These are phyloP conservation scores for Fusarium brevicatenulatum DNA, from an alignment of 2,329 filamentous ascomycete species.

Conservation along the genomic window DNA sequence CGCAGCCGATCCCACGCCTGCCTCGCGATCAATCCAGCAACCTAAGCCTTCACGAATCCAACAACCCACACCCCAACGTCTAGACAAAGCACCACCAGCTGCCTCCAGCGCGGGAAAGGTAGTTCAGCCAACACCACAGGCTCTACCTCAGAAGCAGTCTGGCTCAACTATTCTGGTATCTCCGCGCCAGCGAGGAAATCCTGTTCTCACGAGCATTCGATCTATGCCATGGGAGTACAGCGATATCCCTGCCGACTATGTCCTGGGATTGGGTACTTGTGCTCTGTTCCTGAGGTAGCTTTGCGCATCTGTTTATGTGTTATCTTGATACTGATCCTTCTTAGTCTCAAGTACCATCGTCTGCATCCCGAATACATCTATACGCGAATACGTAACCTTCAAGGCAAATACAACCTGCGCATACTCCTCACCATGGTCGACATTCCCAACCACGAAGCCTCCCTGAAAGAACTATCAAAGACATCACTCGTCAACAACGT, in stretches of 20 bases:
- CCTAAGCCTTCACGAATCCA: constrained; percentile 56
- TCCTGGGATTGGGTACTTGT: constrained; percentile 86
- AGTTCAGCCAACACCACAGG: constrained; percentile 89
- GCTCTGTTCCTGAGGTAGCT: constrained; percentile 81
- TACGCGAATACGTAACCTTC: constrained; percentile 85
- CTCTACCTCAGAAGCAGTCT: constrained; percentile 71
- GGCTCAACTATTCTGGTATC: constrained; percentile 89
- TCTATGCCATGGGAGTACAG: constrained; percentile 95
- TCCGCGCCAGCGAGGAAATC: constrained; percentile 93
- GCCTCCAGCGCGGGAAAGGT: constrained; percentile 63
- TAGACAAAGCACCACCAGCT: constrained; percentile 62
- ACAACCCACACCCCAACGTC: constrained; percentile 64
- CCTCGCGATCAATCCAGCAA: constrained; percentile 49
- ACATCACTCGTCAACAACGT: constrained; percentile 92
- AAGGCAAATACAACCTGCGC: constrained; percentile 86
- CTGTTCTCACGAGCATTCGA: constrained; percentile 83
- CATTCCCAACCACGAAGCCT: constrained; percentile 92
- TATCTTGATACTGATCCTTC: neutral
- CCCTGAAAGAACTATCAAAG: constrained; percentile 89
- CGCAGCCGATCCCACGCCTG: constrained; percentile 53
- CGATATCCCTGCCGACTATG: constrained; percentile 95
- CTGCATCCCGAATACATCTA: constrained; percentile 99
- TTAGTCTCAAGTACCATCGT: constrained; percentile 91
- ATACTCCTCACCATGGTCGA: constrained; percentile 92
- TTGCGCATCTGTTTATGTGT: accelerated